A percentile compares a stretch with the other conserved stretches of the same genome.
Evolutionary conservation across 1,139 yeast genomes (phyloP).

Genomic region (Saccharomycopsis crataegensis): DNA sequence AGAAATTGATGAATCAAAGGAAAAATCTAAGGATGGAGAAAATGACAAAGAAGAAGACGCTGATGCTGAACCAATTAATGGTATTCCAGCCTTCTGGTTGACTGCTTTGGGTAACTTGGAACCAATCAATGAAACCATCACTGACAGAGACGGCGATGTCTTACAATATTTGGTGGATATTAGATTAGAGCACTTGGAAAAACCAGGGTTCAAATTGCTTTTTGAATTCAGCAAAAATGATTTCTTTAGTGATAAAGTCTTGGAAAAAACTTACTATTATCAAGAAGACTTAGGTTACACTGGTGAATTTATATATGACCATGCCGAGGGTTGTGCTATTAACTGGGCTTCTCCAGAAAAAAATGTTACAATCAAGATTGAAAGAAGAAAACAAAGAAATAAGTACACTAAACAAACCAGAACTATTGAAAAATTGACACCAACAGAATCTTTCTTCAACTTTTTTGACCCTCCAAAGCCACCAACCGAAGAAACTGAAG

Average conservation of each 20-base stretch:
- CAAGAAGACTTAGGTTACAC: conserved; percentile 91
- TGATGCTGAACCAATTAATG: conserved; percentile 42
- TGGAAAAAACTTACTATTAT: conserved; percentile 85
- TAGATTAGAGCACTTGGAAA: conserved; percentile 71
- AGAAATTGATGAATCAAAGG: conserved; percentile 37
- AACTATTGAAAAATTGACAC: conserved; percentile 89
- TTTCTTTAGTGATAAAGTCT: conserved; percentile 61
- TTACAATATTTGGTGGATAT: conserved; percentile 62
- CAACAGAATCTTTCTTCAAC: conserved; percentile 89
- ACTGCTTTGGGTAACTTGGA: conserved; percentile 87
- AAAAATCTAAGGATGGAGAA: conserved; percentile 37
- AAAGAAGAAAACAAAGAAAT: conserved; percentile 96
- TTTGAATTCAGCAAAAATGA: conserved; percentile 77
- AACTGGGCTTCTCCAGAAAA: conserved; percentile 76
- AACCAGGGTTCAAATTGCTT: conserved; percentile 85
- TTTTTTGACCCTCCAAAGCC: conserved; percentile 92
- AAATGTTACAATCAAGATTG: conserved; percentile 80
- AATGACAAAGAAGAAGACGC: conserved; percentile 40
- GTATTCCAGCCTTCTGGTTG: conserved; percentile 95
- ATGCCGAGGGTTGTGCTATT: conserved; percentile 86
- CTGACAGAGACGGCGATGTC: conserved; percentile 87
- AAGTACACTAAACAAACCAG: conserved; percentile 96
- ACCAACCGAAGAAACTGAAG: conserved; percentile 38
- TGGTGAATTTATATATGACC: conserved; percentile 95
- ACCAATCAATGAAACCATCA: conserved; percentile 75